Percentiles rank a stretch among this genome's conserved stretches.
Conservation (phyloP, 225 moss, liverwort and hornwort species). For the Climacium dendroides region DNA sequence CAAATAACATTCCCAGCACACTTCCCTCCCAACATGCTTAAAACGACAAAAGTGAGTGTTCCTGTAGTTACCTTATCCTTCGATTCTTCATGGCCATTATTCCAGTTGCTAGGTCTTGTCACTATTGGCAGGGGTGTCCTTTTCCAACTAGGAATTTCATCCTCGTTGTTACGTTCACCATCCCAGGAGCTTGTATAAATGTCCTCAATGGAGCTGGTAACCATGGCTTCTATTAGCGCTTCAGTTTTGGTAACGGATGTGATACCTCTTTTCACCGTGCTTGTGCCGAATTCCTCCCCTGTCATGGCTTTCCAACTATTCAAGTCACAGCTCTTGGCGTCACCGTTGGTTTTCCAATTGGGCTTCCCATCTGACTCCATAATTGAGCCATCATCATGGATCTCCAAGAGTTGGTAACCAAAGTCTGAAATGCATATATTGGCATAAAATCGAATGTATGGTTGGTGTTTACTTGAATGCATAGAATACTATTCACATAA, state of each 20-base stretch:
- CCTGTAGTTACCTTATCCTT: neutral
- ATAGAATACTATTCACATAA: neutral
- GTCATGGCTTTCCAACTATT: neutral
- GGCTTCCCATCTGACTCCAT: neutral
- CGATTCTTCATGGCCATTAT: neutral
- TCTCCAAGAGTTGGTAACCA: neutral
- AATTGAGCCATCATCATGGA: neutral
- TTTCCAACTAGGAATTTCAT: slow-evolving; percentile 18
- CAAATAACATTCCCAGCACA: neutral
- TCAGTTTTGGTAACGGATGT: neutral
- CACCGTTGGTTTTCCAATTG: neutral
- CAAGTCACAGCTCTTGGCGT: neutral
- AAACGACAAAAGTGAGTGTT: too few species aligned
- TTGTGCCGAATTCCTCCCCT: neutral
- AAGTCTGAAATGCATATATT: neutral
- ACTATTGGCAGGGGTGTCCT: neutral
- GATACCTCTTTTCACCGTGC: neutral
- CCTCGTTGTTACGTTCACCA: neutral
- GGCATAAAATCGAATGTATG: neutral
- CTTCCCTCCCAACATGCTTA: neutral
- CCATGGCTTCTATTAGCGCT: neutral
- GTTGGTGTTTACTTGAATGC: neutral
- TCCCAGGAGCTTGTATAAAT: neutral
- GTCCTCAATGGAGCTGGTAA: neutral
- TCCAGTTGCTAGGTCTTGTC: neutral